Base-by-base conservation (phyloP, 148 eudicot genomes). In the Cornus controversa region DNA sequence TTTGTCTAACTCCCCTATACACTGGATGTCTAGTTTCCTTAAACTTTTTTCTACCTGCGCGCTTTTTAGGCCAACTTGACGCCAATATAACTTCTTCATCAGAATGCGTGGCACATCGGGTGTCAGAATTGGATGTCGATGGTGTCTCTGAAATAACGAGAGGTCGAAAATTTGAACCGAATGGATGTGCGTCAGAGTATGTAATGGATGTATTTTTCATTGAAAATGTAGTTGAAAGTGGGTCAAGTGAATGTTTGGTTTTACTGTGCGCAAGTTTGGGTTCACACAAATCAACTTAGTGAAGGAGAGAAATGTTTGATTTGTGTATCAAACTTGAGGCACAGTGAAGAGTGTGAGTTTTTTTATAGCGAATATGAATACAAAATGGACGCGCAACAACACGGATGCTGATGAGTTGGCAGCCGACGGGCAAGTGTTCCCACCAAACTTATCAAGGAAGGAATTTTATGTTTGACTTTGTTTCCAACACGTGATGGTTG, bases 21-120 rank as follows among this genome's bases (percentile, higher is more conserved):
- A 89, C 86, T 0, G 89, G 91, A 77, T 88, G 89, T 66, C 91
- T 78, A 3, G 91, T 88, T 85, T 88, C 91, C 86, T 82, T 80
- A 54, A 88, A 84, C 86, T 82, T 88, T 74, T 81, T 90, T 80
- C 93, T 72, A 18, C 91, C 91, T 0, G 91, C 86, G 14, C 80
- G 54, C 77, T 86, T 82, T 75, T 90, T 90, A 3, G 89, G 91
- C 24, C 79, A 40, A 70, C 80, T 80, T 16, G 85, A 69, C 23
- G 89, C 89, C 71, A 86, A 22, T 58, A 79, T 69, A 16, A 83
- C 62, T 37, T 83, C 86, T 2, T 79, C 84, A 11, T 83, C 86
- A 1, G 84, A 75, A 9, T 70, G 78, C 0, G 65, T 24, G 26
- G 71, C 11, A 1, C 40, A 23, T 31, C 70, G 40, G 70, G n/a